Percentiles rank a stretch among this genome's conserved stretches.
phyloP scores from a whole-genome alignment of 2,329 filamentous ascomycete species.

The Paracamarosporium sp. region DNA sequence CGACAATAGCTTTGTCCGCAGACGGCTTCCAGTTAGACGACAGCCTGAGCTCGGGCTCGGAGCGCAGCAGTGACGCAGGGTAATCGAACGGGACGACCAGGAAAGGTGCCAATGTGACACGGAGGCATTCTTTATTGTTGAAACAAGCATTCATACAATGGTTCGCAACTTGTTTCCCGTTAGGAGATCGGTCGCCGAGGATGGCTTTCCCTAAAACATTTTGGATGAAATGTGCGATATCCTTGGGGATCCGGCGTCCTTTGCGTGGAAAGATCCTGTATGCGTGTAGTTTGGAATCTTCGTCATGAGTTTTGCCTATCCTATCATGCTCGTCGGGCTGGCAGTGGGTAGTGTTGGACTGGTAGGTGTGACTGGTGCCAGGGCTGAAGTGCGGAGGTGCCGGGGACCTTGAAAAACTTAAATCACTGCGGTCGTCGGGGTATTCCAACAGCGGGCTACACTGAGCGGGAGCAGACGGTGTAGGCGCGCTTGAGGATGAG shows the following conservation, averaged over 20 bases:
- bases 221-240: not conserved
- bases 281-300: not conserved
- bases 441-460: too few species aligned
- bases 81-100: not conserved
- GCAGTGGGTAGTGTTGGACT: too few species aligned
- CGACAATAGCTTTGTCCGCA: not conserved
- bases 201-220: not conserved
- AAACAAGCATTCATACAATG: not conserved
- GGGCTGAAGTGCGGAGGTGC: too few species aligned
- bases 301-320: too few species aligned
- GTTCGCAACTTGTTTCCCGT: not conserved
- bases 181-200: not conserved
- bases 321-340: too few species aligned
- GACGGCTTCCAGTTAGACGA: not conserved
- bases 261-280: not conserved
- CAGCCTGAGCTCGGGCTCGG: not conserved
- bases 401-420: too few species aligned
- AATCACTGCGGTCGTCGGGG: too few species aligned
- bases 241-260: not conserved
- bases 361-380: too few species aligned
- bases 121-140: not conserved
- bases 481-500: too few species aligned
- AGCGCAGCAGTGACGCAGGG: not conserved
- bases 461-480: too few species aligned
- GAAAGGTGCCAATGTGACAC: not conserved